A percentile compares a stretch with the other conserved stretches of the same genome.
These are phyloP conservation scores for Tulasnella sp. DNA, from an alignment of 768 basidiomycete species.

Conservation along the genomic window DNA sequence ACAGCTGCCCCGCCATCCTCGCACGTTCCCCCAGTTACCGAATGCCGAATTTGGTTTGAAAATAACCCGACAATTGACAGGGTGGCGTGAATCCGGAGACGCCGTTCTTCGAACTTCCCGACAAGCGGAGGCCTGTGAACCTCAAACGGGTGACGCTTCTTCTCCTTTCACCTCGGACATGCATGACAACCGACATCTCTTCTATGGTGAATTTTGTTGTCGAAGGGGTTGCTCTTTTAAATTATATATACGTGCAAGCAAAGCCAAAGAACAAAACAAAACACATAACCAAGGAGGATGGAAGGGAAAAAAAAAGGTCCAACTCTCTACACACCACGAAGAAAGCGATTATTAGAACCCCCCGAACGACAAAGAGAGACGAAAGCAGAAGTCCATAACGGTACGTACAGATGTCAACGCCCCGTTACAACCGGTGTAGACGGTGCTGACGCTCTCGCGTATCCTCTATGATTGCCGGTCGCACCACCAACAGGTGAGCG, in stretches of 20 bases:
- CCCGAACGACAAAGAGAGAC: too few relatives aligned
- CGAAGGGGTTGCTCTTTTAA: neutral
- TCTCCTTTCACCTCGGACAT: neutral
- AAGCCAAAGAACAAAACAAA: neutral
- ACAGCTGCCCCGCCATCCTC: neutral
- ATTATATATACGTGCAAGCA: conserved; percentile 4
- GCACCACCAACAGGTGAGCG: neutral
- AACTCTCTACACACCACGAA: too few relatives aligned
- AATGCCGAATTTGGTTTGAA: neutral
- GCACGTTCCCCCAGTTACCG: conserved; percentile 1
- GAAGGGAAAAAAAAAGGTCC: neutral
- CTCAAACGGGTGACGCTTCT: neutral
- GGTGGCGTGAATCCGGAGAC: neutral
- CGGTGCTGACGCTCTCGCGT: conserved; percentile 12
- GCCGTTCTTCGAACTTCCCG: too few relatives aligned
- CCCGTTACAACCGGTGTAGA: conserved; percentile 20
- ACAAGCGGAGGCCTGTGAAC: too few relatives aligned
- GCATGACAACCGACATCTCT: neutral
- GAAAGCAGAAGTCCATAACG: neutral
- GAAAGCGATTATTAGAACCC: too few relatives aligned
- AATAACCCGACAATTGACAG: neutral
- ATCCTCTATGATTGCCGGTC: neutral
- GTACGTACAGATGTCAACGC: conserved; percentile 1
- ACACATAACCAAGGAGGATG: neutral
- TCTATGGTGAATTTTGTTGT: neutral